These are phyloP conservation scores for Panaeolus papilionaceus DNA, from an alignment of 768 basidiomycete genomes.

Conservation along the genomic window DNA sequence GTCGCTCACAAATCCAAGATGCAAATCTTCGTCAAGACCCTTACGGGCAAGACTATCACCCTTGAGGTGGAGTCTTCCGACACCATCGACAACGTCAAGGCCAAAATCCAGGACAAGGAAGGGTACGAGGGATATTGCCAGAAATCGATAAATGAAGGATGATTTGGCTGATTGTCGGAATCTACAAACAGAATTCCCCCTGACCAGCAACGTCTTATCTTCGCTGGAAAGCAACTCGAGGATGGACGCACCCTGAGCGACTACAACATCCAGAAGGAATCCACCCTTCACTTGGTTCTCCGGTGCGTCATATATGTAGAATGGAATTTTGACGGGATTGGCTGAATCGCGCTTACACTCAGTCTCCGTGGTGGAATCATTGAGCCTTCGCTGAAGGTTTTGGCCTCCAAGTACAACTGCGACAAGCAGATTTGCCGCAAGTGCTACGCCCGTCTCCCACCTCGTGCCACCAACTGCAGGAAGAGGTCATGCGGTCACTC, in stretches of 20 bases:
- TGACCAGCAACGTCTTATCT: slow-evolving; percentile 94
- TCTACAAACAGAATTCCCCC: slow-evolving; percentile 74
- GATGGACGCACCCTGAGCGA: slow-evolving; percentile 96
- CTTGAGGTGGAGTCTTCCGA: slow-evolving; percentile 97
- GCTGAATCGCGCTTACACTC: slow-evolving; percentile 9
- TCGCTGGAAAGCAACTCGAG: slow-evolving; percentile 98
- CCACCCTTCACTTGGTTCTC: slow-evolving; percentile 96
- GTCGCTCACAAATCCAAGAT: slow-evolving; percentile 38
- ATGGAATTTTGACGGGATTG: neutral
- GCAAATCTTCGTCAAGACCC: slow-evolving; percentile 76
- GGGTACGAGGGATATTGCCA: slow-evolving; percentile 41
- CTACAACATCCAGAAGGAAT: slow-evolving; percentile 99
- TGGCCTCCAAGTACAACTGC: slow-evolving; percentile 98
- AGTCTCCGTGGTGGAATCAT: slow-evolving; percentile 98
- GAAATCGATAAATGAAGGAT: slow-evolving; percentile 4
- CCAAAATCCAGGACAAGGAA: slow-evolving; percentile 66
- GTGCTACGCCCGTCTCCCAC: slow-evolving; percentile 99
- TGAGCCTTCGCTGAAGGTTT: slow-evolving; percentile 97
- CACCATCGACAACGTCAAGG: slow-evolving; percentile 96
- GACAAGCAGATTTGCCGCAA: slow-evolving; percentile 99
- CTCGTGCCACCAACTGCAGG: slow-evolving; percentile 99
- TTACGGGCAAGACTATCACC: slow-evolving; percentile 97
- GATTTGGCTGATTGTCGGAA: slow-evolving; percentile 4
- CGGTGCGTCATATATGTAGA: slow-evolving; percentile 57
- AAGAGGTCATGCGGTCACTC: slow-evolving; percentile 93